A percentile compares a stretch with the other conserved stretches of the same genome.
Evolutionary conservation across 352 stramenopile species (phyloP).

Genomic region (Globisporangium solare): DNA sequence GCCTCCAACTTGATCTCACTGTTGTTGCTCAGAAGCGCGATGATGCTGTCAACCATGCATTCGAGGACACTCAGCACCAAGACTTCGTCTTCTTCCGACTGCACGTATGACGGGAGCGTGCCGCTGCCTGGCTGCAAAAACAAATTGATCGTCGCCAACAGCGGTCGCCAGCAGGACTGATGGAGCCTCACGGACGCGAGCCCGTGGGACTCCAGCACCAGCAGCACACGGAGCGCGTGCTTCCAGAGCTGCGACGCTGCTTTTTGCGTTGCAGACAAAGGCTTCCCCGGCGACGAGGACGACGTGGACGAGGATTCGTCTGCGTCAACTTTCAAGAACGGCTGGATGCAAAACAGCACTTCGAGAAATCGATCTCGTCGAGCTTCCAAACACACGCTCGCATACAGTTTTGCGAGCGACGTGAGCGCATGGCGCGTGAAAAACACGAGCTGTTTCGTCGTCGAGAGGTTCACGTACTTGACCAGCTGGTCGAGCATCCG

Average conservation of each 20-base stretch:
- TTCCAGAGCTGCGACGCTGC: slow-evolving; percentile 72
- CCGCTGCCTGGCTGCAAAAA: slow-evolving; percentile 59
- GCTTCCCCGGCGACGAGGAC: slow-evolving; percentile 27
- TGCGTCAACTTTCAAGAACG: slow-evolving; percentile 49
- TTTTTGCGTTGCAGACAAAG: slow-evolving; percentile 54
- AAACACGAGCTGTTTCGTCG: slow-evolving; percentile 52
- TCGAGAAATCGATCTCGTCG: slow-evolving; percentile 49
- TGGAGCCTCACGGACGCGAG: slow-evolving; percentile 47
- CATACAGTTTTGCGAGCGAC: slow-evolving; percentile 73
- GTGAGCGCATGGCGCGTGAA: slow-evolving; percentile 75
- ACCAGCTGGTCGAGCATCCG: slow-evolving; percentile 70
- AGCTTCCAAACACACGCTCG: slow-evolving; percentile 47
- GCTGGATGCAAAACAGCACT: slow-evolving; percentile 64
- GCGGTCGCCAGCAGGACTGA: slow-evolving; percentile 40
- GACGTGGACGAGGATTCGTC: neutral
- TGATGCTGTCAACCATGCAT: slow-evolving; percentile 67
- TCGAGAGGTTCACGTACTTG: slow-evolving; percentile 46
- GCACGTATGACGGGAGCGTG: slow-evolving; percentile 47
- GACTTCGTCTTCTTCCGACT: slow-evolving; percentile 71
- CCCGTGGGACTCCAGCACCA: slow-evolving; percentile 70
- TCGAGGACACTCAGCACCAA: slow-evolving; percentile 74
- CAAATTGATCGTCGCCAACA: slow-evolving; percentile 58
- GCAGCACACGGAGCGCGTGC: slow-evolving; percentile 60
- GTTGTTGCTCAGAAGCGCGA: slow-evolving; percentile 38
- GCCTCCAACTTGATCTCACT: slow-evolving; percentile 20